phyloP scores from a whole-genome alignment of 768 basidiomycete species.

The Tylopilus plumbeoviolaceoides region DNA sequence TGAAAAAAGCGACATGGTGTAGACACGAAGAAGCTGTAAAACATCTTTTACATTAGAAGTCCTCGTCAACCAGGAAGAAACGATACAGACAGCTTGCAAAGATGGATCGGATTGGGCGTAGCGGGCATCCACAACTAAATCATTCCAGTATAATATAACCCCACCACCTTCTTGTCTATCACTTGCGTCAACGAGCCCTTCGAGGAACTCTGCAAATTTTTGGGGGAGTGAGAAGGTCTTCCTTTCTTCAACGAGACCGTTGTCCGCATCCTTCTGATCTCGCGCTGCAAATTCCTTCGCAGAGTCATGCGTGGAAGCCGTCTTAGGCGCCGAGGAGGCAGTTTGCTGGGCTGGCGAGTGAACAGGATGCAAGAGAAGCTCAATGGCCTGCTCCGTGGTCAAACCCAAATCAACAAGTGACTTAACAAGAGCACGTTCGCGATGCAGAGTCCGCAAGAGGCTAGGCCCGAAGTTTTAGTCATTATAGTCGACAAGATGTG shows the following conservation, averaged over 20 bases:
- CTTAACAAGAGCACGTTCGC: conserved; percentile 61
- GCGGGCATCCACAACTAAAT: conserved; percentile 77
- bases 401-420: conserved; percentile 63
- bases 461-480: conserved; percentile 28
- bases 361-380: conserved; percentile 62
- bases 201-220: conserved; percentile 31
- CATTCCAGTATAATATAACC: conserved; percentile 85
- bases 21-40: conserved; percentile 26
- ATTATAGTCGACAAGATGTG: not conserved
- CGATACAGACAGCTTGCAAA: conserved; percentile 43
- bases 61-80: not conserved
- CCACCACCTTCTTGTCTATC: conserved; percentile 77
- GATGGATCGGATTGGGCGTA: conserved; percentile 52
- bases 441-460: conserved; percentile 63
- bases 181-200: conserved; percentile 87
- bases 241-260: conserved; percentile 50
- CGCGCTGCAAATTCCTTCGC: conserved; percentile 5
- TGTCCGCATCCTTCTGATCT: not conserved
- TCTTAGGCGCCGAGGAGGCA: not conserved
- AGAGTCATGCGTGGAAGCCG: conserved; percentile 8
- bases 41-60: conserved; percentile 1
- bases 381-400: conserved; percentile 59
- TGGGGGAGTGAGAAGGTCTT: conserved; percentile 82
- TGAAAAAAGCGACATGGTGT: conserved; percentile 56
- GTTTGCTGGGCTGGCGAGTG: conserved; percentile 52